Evolutionary conservation across 345 rosid genomes (phyloP).

Genomic region (Eucalyptus fibrosa): DNA sequence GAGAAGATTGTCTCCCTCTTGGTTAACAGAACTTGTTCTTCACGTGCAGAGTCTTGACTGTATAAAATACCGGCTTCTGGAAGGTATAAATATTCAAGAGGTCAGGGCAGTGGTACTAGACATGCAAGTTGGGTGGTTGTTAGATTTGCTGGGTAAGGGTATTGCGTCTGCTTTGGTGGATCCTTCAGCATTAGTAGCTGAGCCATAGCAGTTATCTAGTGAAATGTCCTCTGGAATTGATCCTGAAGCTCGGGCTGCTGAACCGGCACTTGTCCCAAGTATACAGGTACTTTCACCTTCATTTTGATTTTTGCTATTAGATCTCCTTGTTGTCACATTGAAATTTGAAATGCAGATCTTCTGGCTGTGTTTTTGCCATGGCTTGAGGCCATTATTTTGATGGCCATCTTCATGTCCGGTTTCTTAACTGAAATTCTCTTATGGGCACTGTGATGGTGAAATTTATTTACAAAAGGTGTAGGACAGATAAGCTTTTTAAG

Average conservation of each 20-base stretch:
- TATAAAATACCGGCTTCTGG: too few relatives aligned
- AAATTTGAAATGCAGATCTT: background rate
- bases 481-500: background rate
- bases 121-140: too few relatives aligned
- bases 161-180: too few relatives aligned
- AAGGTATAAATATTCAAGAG: too few relatives aligned
- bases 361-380: background rate
- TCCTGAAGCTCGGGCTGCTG: conserved; percentile 30
- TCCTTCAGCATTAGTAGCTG: fast-evolving
- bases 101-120: too few relatives aligned
- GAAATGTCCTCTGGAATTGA: too few relatives aligned
- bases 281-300: conserved; percentile 48
- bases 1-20: too few relatives aligned
- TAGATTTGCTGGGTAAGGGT: fast-evolving
- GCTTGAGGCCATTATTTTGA: too few relatives aligned
- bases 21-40: too few relatives aligned
- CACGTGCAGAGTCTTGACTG: too few relatives aligned
- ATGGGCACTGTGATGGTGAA: background rate
- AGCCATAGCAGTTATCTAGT: too few relatives aligned
- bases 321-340: background rate
- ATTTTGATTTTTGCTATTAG: background rate
- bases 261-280: conserved; percentile 67
- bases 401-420: background rate
- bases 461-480: background rate
- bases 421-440: background rate